Evolutionary conservation across 371 early-diverging fungal genomes (phyloP).

Genomic region (Cokeromyces recurvatus): DNA sequence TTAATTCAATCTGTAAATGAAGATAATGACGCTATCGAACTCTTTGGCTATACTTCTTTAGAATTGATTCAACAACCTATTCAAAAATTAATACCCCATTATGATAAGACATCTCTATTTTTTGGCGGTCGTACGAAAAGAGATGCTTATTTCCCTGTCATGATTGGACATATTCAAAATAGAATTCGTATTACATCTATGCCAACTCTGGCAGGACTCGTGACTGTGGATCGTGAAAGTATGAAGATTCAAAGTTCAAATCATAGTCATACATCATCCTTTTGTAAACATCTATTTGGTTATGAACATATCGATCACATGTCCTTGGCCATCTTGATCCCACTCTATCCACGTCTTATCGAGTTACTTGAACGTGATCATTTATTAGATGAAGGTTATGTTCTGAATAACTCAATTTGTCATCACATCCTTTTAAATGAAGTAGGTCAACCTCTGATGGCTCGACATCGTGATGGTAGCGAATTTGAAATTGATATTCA

Average conservation of each 20-base stretch:
- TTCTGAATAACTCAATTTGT: slow-evolving; percentile 30
- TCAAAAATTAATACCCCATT: slow-evolving; percentile 8
- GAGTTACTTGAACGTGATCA: slow-evolving; percentile 31
- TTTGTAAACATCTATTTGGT: slow-evolving; percentile 66
- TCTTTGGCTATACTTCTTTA: too few species aligned
- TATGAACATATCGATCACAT: slow-evolving; percentile 27
- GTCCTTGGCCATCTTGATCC: slow-evolving; percentile 39
- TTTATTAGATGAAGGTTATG: slow-evolving; percentile 24
- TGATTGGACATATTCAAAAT: slow-evolving; percentile 27
- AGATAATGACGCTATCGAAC: too few species aligned
- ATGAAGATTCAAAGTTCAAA: slow-evolving; percentile 55
- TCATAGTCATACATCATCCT: too few species aligned
- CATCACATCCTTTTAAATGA: slow-evolving; percentile 13
- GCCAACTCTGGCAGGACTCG: slow-evolving; percentile 65
- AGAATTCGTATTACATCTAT: slow-evolving; percentile 57
- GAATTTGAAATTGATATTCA: slow-evolving; percentile 59
- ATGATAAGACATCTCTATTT: slow-evolving; percentile 38
- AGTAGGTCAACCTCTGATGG: slow-evolving; percentile 5
- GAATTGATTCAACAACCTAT: too few species aligned
- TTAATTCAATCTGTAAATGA: too few species aligned
- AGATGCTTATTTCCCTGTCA: slow-evolving; percentile 58
- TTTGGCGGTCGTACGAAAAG: slow-evolving; percentile 54
- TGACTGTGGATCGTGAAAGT: slow-evolving; percentile 39
- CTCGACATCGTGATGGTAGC: slow-evolving; percentile 62
- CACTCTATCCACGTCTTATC: slow-evolving; percentile 53